Evolutionary conservation across 2,329 filamentous ascomycete species (phyloP), one percentile per base, ranked within the genome.

Genomic region (Ophiostoma australiae): DNA sequence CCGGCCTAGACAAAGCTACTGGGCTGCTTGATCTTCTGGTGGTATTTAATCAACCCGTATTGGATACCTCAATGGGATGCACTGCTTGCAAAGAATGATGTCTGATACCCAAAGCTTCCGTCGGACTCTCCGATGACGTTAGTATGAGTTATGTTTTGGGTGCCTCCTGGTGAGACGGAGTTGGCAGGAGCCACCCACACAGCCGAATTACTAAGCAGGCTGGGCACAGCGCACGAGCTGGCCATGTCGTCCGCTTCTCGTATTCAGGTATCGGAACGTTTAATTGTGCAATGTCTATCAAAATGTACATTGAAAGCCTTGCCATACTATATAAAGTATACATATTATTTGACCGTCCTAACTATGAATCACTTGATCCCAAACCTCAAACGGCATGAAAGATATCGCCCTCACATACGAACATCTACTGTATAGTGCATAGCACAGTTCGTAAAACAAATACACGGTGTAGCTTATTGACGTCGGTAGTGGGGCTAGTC

Each of bases 161-260:
- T 35, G 61, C 4, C 4, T 11, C 39, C 31, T 33, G 15, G 27
- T 63, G 58, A 31, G 52, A 55, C 27, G 52, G 48, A 33, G 33
- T 48, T 11, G 37, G 48, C 52, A 41, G 20, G 31, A 31, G 52
- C 31, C 23, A 52, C n/a, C 55, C 70, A 55, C 70, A 58, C 37
- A 41, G 15, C 35, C 58, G 39, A 58, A 72, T 72, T 72, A 72
- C 69, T 72, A 66, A 72, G 61, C 71, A 68, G 55, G 71, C 23
- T 58, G 31, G 52, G 66, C 33, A 33, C 11, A 65, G 61, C 63
- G 63, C 63, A 39, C 23, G 63, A 66, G 63, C n/a, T 23, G 35
- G 63, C 35, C 23, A 39, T 66, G 63, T 66, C 63, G 63, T 15
- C 63, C 63, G 63, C 63, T 41, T 39, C 7, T 65, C 33, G 44